These are phyloP conservation scores for Amanita molliuscula DNA, from an alignment of 768 basidiomycete species.

Conservation along the genomic window DNA sequence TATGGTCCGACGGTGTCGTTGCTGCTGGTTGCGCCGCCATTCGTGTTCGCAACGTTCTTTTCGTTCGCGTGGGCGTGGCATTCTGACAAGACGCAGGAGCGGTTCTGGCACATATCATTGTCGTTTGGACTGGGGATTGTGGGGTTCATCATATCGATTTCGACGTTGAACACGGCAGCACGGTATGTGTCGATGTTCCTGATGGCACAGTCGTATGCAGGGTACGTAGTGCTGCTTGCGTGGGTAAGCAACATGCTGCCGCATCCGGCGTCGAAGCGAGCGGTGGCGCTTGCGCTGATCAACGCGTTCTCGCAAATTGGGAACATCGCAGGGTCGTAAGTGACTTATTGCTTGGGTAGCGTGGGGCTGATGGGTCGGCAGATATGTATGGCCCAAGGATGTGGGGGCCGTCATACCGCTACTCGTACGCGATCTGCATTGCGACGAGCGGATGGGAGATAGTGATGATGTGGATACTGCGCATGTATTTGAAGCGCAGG, in stretches of 20 bases:
- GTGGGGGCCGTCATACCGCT: conserved; percentile 61
- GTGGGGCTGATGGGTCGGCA: conserved; percentile 13
- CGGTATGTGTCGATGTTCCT: conserved; percentile 73
- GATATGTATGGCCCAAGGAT: conserved; percentile 53
- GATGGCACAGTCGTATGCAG: conserved; percentile 71
- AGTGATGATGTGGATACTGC: conserved; percentile 39
- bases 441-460: conserved; percentile 40
- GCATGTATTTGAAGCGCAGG: conserved; percentile 24
- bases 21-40: conserved; percentile 77
- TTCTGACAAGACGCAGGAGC: conserved; percentile 68
- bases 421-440: conserved; percentile 70
- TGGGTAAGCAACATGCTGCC: conserved; percentile 51
- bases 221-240: conserved; percentile 50
- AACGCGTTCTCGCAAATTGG: conserved; percentile 79
- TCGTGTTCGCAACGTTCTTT: conserved; percentile 50
- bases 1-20: conserved; percentile 56
- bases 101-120: conserved; percentile 56
- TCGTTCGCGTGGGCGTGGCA: conserved; percentile 50
- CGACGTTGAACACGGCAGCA: conserved; percentile 56
- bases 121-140: conserved; percentile 56
- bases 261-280: conserved; percentile 71
- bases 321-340: conserved; percentile 74
- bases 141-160: conserved; percentile 64
- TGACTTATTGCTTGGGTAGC: conserved; percentile 12
- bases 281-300: conserved; percentile 71